A percentile compares a stretch with the other conserved stretches of the same genome.
Evolutionary conservation across 805 yeast genomes (phyloP).

Genomic region (Ogataea dorogensis): DNA sequence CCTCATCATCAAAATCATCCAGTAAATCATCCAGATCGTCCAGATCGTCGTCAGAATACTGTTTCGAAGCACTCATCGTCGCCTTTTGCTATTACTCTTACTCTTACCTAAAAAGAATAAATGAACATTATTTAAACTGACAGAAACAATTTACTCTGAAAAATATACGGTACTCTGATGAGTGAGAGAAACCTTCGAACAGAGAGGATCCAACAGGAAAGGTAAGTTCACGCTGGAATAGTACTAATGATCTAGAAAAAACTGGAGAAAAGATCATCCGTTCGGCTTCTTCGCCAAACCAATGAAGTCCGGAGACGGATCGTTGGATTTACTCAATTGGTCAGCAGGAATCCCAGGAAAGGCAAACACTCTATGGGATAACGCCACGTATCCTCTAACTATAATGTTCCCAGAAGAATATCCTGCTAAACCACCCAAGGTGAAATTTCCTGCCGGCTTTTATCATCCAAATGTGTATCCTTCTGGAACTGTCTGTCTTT

Average conservation of each 20-base stretch:
- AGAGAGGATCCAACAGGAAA: constrained; percentile 86
- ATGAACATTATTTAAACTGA: constrained; percentile 4
- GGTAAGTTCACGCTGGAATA: constrained; percentile 36
- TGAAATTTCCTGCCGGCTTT: constrained; percentile 82
- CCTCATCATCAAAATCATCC: constrained; percentile 79
- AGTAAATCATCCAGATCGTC: constrained; percentile 80
- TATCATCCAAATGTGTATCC: constrained; percentile 98
- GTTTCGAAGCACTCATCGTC: constrained; percentile 9
- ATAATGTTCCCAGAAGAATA: constrained; percentile 85
- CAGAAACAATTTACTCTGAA: constrained; percentile 10
- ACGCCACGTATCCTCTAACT: constrained; percentile 84
- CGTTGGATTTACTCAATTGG: constrained; percentile 85
- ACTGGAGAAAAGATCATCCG: constrained; percentile 98
- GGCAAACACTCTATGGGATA: constrained; percentile 80
- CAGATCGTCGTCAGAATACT: constrained; percentile 50
- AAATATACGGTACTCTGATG: constrained; percentile 11
- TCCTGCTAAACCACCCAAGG: constrained; percentile 96
- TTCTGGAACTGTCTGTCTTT: constrained; percentile 91
- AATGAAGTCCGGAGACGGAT: constrained; percentile 71
- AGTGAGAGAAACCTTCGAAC: constrained; percentile 49
- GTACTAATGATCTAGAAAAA: constrained; percentile 56
- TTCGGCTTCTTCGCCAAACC: constrained; percentile 97
- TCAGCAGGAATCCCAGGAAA: constrained; percentile 96
- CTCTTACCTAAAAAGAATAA: constrained; percentile 13
- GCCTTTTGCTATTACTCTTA: constrained; percentile 10